phyloP scores from a whole-genome alignment of 2,329 filamentous ascomycete genomes.

The Ambrosiella beaveri region DNA sequence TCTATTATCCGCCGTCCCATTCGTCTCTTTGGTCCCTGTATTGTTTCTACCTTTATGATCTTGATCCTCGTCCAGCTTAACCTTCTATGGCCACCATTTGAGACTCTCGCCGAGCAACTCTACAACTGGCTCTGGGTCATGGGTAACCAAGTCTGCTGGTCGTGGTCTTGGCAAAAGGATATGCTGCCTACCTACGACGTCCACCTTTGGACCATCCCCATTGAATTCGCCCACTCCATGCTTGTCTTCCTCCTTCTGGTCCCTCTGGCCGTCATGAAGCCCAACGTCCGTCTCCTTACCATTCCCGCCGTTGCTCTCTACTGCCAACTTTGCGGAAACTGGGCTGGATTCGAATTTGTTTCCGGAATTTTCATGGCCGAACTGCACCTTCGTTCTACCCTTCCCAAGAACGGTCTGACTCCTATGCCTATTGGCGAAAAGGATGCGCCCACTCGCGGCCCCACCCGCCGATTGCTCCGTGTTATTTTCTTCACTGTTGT shows the following conservation, averaged over 20 bases:
- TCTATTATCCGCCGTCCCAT: conserved; percentile 34
- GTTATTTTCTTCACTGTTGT: conserved; percentile 4
- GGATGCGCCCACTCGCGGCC: not conserved
- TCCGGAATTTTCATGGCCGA: conserved; percentile 39
- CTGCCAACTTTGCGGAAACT: conserved; percentile 18
- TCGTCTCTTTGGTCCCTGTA: conserved; percentile 34
- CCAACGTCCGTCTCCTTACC: conserved; percentile 25
- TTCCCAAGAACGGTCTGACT: conserved; percentile 1
- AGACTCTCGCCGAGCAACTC: conserved; percentile 21
- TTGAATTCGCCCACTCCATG: conserved; percentile 42
- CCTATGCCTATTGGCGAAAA: conserved; percentile 7
- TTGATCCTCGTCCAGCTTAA: conserved; percentile 20
- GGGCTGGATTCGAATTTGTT: conserved; percentile 24
- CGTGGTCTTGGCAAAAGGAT: conserved; percentile 13
- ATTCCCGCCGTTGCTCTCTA: conserved; percentile 25
- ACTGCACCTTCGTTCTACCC: conserved; percentile 27
- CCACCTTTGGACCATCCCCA: conserved; percentile 46
- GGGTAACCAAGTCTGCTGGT: conserved; percentile 14
- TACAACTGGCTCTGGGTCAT: conserved; percentile 27
- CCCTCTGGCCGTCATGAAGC: conserved; percentile 30
- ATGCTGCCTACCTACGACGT: conserved; percentile 28
- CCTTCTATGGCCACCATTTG: conserved; percentile 10
- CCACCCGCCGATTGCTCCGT: not conserved
- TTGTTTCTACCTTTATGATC: conserved; percentile 33
- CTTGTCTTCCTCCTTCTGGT: conserved; percentile 37